Evolutionary conservation across 2,329 filamentous ascomycete species (phyloP), one percentile per base, ranked within the genome.

Genomic region (Amesomyces nigricolor): DNA sequence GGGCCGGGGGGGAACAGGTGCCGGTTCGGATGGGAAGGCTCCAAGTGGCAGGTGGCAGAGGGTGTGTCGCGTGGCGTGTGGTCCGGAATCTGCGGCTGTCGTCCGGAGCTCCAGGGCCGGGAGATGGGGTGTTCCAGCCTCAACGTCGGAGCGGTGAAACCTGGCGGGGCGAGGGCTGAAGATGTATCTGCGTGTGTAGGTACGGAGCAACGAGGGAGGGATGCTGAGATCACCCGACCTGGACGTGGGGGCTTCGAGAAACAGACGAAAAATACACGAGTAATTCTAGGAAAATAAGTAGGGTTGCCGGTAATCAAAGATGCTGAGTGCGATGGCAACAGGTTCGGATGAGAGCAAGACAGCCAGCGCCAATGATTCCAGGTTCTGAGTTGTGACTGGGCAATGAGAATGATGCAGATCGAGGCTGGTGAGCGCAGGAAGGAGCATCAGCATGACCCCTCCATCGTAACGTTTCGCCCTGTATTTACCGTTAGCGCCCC

Each of bases 401-500:
- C 38, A 39, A 3, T 39, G 14, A 26, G 22, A 26, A 35, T 35
- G 32, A 13, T 35, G 22, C 22, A 26, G 22, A 26, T 17, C 38
- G 6, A 35, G 32, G 32, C 11, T 35, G 32, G 32, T 35, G 32
- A 11, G 11, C 22, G 32, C 32, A 13, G 32, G 32, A 35, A 35
- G 32, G 32, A 50, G 46, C 53, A 44, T 22, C 37, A 32, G 19
- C 14, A n/a, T 51, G 53, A 55, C 53, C 53, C 53, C 53, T 51
- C 53, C 19, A 11, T 48, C 37, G n/a, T 39, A 22, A n/a, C 10
- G 47, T 48, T 42, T 56, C 43, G 53, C 48, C 48, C n/a, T 40
- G 43, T 29, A 14, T 5, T 26, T 26, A 26, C 22, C 22, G 22
- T 26, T 42, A 39, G n/a, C 51, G 53, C 53, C 53, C 53, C 53